Evolutionary conservation across 176 grass and related monocot genomes (phyloP).

Genomic region (Dendrocalamus sinicus): DNA sequence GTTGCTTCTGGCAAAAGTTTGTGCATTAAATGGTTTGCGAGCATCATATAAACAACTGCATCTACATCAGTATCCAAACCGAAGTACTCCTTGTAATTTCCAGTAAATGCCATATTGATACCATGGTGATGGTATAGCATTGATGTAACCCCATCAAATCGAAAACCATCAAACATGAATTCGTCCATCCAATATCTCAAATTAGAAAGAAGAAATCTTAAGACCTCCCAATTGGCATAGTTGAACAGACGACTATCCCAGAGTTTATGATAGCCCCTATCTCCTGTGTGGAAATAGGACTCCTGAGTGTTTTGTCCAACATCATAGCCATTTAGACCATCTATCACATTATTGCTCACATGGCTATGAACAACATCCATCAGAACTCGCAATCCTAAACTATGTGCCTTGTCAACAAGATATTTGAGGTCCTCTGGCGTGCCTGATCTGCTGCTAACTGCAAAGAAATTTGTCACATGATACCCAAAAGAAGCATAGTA

Average conservation of each 20-base stretch:
- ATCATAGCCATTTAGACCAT: constrained; percentile 99
- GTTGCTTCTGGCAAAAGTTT: constrained; percentile 75
- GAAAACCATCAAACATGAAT: constrained; percentile 92
- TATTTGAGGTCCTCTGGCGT: constrained; percentile 97
- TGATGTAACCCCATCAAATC: constrained; percentile 92
- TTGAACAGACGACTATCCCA: constrained; percentile 98
- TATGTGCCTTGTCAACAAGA: constrained; percentile 94
- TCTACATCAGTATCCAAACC: constrained; percentile 87
- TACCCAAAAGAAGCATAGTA: constrained; percentile 99
- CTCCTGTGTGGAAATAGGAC: constrained; percentile 88
- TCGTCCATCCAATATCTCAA: constrained; percentile 96
- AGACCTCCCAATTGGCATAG: constrained; percentile 96
- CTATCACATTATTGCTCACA: constrained; percentile 76
- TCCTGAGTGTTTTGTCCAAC: constrained; percentile 74
- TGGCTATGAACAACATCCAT: constrained; percentile 98
- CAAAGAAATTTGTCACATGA: constrained; percentile 98
- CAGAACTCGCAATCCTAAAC: constrained; percentile 79
- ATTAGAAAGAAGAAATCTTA: constrained; percentile 95
- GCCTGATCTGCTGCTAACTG: constrained; percentile 87
- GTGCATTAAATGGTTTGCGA: constrained; percentile 85
- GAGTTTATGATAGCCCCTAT: constrained; percentile 85
- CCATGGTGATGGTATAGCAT: constrained; percentile 99
- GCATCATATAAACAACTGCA: constrained; percentile 91
- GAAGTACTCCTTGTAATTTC: constrained; percentile 90
- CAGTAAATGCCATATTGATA: constrained; percentile 74